phyloP scores from a whole-genome alignment of 2,329 filamentous ascomycete genomes.

The Coccinonectria pachysandricola region DNA sequence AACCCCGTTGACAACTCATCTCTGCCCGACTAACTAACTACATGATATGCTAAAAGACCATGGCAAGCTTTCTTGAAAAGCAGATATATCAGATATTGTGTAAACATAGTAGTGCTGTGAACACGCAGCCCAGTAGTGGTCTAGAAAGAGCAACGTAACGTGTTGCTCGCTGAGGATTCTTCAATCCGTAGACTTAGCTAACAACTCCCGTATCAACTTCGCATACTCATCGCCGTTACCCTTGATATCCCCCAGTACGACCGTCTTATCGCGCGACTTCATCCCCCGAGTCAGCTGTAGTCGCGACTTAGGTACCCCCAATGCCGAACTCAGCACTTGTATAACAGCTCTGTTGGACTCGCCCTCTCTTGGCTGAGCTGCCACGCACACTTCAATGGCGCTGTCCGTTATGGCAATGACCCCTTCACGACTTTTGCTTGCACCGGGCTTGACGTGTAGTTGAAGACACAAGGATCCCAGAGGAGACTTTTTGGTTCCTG shows the following conservation, averaged over 20 bases:
- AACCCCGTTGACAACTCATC: no score
- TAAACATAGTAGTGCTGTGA: no score
- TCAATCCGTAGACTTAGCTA: constrained; percentile 17
- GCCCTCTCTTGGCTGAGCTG: constrained; percentile 54
- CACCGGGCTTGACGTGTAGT: constrained; percentile 59
- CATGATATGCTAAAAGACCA: no score
- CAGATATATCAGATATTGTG: no score
- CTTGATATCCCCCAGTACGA: constrained; percentile 31
- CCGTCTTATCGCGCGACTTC: constrained; percentile 55
- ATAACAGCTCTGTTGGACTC: constrained; percentile 60
- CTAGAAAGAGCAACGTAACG: not conserved
- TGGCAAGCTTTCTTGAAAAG: no score
- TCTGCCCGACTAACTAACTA: no score
- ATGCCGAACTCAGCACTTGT: constrained; percentile 47
- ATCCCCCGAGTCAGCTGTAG: constrained; percentile 51
- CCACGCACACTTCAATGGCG: constrained; percentile 53
- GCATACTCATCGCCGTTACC: constrained; percentile 22
- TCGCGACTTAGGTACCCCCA: constrained; percentile 53
- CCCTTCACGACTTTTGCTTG: constrained; percentile 51
- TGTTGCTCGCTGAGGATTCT: not conserved
- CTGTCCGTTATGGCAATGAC: constrained; percentile 45
- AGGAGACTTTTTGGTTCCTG: constrained; percentile 35
- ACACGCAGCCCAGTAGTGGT: no score
- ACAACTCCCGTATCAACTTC: constrained; percentile 16
- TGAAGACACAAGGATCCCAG: constrained; percentile 44